phyloP scores from a whole-genome alignment of 805 yeast species.

The Kazachstania kunashirensis region DNA sequence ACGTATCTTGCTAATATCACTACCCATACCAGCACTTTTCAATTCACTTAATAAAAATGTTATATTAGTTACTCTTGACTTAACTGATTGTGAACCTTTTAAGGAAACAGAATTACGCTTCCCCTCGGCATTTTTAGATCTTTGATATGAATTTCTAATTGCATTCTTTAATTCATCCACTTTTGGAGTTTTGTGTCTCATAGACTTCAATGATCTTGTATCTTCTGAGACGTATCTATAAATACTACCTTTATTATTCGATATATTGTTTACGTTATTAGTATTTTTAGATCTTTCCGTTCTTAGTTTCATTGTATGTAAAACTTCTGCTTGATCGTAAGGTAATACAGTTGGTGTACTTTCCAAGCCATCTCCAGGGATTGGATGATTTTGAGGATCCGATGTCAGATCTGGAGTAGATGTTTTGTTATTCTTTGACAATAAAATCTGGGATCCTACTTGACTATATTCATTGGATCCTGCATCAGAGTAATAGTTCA shows the following conservation, averaged over 20 bases:
- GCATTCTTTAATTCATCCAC: constrained; percentile 25
- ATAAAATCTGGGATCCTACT: constrained; percentile 23
- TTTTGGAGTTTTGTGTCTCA: constrained; percentile 17
- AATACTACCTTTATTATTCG: constrained; percentile 7
- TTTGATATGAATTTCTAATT: constrained; percentile 6
- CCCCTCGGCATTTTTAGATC: constrained; percentile 1
- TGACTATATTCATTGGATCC: constrained; percentile 24
- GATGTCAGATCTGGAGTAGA: constrained; percentile 21
- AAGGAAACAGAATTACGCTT: constrained; percentile 6
- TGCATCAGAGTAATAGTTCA: constrained; percentile 26
- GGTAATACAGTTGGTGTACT: not conserved
- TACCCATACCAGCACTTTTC: constrained; percentile 14
- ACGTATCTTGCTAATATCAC: constrained; percentile 17
- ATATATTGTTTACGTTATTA: not conserved
- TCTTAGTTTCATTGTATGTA: constrained; percentile 1
- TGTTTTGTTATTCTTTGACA: constrained; percentile 12
- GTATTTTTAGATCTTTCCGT: not conserved
- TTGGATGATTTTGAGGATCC: constrained; percentile 9
- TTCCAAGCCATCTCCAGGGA: constrained; percentile 2
- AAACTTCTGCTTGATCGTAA: not conserved
- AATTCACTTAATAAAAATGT: constrained; percentile 29
- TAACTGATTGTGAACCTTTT: constrained; percentile 29
- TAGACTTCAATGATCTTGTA: constrained; percentile 15
- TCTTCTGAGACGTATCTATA: constrained; percentile 13
- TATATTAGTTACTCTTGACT: constrained; percentile 29